Conservation (phyloP, 306 rosid genomes). For the Prunus persica region DNA sequence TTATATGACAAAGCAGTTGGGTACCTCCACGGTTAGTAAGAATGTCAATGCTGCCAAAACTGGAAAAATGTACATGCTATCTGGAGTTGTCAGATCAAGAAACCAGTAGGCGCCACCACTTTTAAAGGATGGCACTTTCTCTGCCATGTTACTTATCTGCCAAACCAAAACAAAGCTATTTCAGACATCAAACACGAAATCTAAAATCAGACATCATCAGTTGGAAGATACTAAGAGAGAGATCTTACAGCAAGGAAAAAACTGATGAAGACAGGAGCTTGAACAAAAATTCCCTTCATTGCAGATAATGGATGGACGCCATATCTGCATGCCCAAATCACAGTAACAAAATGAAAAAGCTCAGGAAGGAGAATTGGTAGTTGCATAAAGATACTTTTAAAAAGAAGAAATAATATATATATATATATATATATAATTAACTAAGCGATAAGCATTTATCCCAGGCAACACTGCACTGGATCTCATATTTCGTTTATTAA, state of each 20-base stretch:
- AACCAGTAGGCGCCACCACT: constrained; percentile 90
- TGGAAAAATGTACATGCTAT: constrained; percentile 63
- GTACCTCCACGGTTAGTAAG: constrained; percentile 84
- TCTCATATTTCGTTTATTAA: neutral
- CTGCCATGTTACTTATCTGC: constrained; percentile 85
- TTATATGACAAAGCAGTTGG: constrained; percentile 8
- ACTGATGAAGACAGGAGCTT: constrained; percentile 78
- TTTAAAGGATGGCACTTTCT: constrained; percentile 85
- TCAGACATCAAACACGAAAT: constrained; percentile 22
- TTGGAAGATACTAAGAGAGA: constrained; percentile 16
- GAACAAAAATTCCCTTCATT: constrained; percentile 71
- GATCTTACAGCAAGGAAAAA: constrained; percentile 86
- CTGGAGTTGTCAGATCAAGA: constrained; percentile 84
- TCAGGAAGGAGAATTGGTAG: constrained; percentile 20
- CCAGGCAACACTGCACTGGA: neutral
- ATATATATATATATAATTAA: neutral
- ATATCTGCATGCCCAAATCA: constrained; percentile 51
- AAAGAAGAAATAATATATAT: neutral
- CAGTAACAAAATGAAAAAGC: constrained; percentile 22
- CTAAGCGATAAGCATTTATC: neutral
- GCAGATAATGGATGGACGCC: constrained; percentile 84
- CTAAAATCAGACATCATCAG: constrained; percentile 8
- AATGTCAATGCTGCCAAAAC: constrained; percentile 71
- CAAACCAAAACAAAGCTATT: constrained; percentile 32
- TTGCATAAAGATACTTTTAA: neutral